phyloP scores from a whole-genome alignment of 225 moss, liverwort and hornwort species.

The Pseudisothecium myosuroides region DNA sequence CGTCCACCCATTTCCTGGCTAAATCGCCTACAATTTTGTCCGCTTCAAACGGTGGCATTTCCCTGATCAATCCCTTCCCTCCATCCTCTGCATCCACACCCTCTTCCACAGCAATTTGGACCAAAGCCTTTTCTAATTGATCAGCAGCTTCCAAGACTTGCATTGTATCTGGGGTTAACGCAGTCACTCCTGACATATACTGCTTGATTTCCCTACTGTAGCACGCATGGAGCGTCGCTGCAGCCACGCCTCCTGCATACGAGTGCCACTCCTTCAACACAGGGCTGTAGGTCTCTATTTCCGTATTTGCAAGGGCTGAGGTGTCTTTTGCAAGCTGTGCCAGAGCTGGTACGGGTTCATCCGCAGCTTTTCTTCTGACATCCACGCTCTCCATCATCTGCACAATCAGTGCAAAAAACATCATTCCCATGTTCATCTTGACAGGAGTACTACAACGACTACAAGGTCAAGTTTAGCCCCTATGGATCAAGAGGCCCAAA shows the following conservation, averaged over 20 bases:
- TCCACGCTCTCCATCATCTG: slow-evolving; percentile 66
- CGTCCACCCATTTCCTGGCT: slow-evolving; percentile 66
- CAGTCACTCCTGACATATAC: slow-evolving; percentile 31
- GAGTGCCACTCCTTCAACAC: slow-evolving; percentile 68
- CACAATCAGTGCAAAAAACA: neutral
- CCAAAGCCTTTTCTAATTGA: slow-evolving; percentile 59
- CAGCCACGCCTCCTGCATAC: slow-evolving; percentile 69
- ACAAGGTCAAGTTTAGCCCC: neutral
- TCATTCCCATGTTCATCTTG: neutral
- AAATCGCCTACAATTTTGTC: slow-evolving; percentile 41
- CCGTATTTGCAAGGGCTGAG: slow-evolving; percentile 37
- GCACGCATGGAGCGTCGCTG: slow-evolving; percentile 77
- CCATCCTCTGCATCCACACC: slow-evolving; percentile 88
- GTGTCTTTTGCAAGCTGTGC: slow-evolving; percentile 62
- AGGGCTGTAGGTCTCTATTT: slow-evolving; percentile 48
- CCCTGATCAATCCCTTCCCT: slow-evolving; percentile 72
- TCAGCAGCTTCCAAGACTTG: slow-evolving; percentile 65
- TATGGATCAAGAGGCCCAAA: neutral
- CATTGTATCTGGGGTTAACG: slow-evolving; percentile 54
- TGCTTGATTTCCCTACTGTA: slow-evolving; percentile 64
- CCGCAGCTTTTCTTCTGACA: slow-evolving; percentile 21
- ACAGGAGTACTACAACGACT: neutral
- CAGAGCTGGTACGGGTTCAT: slow-evolving; percentile 42
- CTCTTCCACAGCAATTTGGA: slow-evolving; percentile 86
- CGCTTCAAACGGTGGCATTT: slow-evolving; percentile 86